phyloP scores from a whole-genome alignment of 805 yeast genomes.

The Starmerella riodocensis region DNA sequence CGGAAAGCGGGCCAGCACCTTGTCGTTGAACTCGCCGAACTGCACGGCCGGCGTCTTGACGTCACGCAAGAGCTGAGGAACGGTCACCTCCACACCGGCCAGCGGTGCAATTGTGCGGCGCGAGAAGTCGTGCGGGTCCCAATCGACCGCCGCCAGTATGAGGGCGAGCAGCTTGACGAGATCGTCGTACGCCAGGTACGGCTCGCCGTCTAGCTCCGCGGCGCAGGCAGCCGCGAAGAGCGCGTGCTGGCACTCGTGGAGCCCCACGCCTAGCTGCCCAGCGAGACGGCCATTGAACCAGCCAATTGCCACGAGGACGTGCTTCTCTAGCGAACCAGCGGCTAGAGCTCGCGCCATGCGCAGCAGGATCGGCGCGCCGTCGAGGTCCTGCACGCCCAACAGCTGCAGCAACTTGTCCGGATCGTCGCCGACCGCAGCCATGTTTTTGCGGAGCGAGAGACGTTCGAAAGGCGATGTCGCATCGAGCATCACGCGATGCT shows the following conservation, averaged over 20 bases:
- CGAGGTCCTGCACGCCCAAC: slow-evolving; percentile 8
- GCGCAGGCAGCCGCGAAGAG: slow-evolving; percentile 17
- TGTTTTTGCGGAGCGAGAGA: slow-evolving; percentile 7
- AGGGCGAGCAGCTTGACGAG: slow-evolving; percentile 11
- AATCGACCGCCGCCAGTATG: slow-evolving; percentile 17
- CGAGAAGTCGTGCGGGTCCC: slow-evolving; percentile 10
- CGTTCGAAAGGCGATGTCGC: slow-evolving; percentile 6
- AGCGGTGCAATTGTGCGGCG: background rate
- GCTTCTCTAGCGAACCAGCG: background rate
- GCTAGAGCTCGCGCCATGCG: slow-evolving; percentile 16
- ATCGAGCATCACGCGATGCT: background rate
- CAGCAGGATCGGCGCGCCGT: slow-evolving; percentile 11
- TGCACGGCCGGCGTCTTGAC: slow-evolving; percentile 17
- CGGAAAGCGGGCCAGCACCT: slow-evolving; percentile 13
- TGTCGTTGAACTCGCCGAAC: slow-evolving; percentile 6
- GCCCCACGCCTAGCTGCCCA: slow-evolving; percentile 2
- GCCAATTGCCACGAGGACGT: slow-evolving; percentile 9
- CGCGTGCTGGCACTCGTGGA: slow-evolving; percentile 2
- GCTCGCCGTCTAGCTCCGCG: slow-evolving; percentile 8
- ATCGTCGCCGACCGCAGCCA: slow-evolving; percentile 2
- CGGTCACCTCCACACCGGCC: background rate
- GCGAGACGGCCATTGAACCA: slow-evolving; percentile 16
- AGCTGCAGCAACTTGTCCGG: slow-evolving; percentile 1
- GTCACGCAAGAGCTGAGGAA: slow-evolving; percentile 8
- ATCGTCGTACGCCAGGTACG: slow-evolving; percentile 17